Conservation (phyloP, 441 rosid species). For the Mallotus repandus region DNA sequence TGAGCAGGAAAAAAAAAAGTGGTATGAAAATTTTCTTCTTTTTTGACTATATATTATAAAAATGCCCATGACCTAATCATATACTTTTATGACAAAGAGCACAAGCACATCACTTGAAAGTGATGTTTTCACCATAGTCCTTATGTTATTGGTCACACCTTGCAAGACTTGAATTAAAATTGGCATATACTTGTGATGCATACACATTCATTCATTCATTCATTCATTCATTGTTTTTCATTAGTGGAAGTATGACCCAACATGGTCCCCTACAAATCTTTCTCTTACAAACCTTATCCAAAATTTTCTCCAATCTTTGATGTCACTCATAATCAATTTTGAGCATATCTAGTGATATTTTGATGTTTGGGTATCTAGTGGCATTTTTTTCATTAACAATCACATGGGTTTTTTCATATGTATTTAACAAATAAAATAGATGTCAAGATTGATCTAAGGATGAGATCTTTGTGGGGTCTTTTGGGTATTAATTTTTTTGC, state of each 20-base stretch:
- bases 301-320: constrained; percentile 3
- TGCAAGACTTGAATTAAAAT: constrained; percentile 10
- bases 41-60: constrained; percentile 15
- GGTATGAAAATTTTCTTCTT: neutral
- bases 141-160: neutral
- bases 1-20: neutral
- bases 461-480: constrained; percentile 24
- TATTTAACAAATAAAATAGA: neutral
- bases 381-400: constrained; percentile 6
- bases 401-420: constrained; percentile 23
- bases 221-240: neutral
- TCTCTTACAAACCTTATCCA: constrained; percentile 17
- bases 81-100: neutral
- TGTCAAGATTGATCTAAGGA: neutral
- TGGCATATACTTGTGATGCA: neutral
- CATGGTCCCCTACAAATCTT: constrained; percentile 22
- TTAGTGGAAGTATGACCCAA: constrained; percentile 34
- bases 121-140: constrained; percentile 9
- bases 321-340: neutral
- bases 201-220: neutral
- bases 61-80: constrained; percentile 16
- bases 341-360: neutral
- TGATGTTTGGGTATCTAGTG: neutral
- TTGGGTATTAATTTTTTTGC: neutral
- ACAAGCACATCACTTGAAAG: constrained; percentile 2